These are phyloP conservation scores for Aspergillus caelatus DNA, from an alignment of 2,329 filamentous ascomycete genomes.

Conservation along the genomic window DNA sequence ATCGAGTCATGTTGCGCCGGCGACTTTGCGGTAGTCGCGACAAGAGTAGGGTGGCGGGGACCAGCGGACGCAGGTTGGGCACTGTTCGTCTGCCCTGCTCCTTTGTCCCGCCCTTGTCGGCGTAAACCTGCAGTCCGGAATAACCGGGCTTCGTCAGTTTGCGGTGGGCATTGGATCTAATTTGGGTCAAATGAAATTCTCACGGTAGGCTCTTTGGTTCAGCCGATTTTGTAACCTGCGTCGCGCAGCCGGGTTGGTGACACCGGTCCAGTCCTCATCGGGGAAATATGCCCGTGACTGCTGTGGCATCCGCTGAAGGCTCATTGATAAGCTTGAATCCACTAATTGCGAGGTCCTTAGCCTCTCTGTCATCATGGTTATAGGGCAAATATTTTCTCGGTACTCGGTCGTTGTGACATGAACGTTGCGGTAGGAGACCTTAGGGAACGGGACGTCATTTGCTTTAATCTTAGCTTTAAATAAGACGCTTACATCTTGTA, in stretches of 20 bases:
- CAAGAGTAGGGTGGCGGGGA: too few species aligned
- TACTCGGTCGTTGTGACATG: not conserved
- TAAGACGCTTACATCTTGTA: not conserved
- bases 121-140: not conserved
- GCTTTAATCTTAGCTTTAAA: not conserved
- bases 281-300: not conserved
- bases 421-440: not conserved
- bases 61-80: not conserved
- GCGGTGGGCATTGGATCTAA: not conserved
- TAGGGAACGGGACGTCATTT: not conserved
- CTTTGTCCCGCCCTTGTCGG: not conserved
- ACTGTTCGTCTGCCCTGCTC: not conserved
- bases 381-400: too few species aligned
- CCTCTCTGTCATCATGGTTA: not conserved
- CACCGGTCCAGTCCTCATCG: constrained; percentile 18
- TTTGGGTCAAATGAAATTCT: not conserved
- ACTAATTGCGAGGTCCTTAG: not conserved
- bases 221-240: constrained; percentile 25
- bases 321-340: not conserved
- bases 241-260: constrained; percentile 18
- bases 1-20: not conserved
- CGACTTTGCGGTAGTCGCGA: not conserved
- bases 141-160: not conserved
- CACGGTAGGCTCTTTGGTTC: constrained; percentile 25
- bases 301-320: not conserved